phyloP scores from a whole-genome alignment of 768 basidiomycete species.

The Daedaleopsis sinensis region DNA sequence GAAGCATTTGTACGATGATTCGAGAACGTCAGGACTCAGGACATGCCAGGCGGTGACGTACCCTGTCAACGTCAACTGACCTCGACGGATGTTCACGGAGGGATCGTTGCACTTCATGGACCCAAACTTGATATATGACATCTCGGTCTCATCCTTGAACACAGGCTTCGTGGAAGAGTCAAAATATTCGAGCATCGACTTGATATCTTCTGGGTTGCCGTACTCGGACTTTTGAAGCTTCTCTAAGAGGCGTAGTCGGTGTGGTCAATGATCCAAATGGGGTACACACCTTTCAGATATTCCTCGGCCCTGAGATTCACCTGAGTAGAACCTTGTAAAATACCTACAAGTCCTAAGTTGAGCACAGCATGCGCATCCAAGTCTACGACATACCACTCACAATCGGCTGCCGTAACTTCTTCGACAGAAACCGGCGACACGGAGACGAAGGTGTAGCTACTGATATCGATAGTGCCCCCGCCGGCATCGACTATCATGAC shows the following conservation, averaged over 20 bases:
- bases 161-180: slow-evolving; percentile 45
- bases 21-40: no score
- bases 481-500: slow-evolving; percentile 56
- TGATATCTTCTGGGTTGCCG: slow-evolving; percentile 15
- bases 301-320: slow-evolving; percentile 39
- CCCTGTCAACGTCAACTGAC: slow-evolving; percentile 44
- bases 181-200: slow-evolving; percentile 40
- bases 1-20: no score
- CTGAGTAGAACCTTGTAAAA: slow-evolving; percentile 43
- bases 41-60: slow-evolving; percentile 1
- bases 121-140: slow-evolving; percentile 46
- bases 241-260: slow-evolving; percentile 21
- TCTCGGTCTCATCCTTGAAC: slow-evolving; percentile 42
- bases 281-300: slow-evolving; percentile 35
- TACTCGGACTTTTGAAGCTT: slow-evolving; percentile 34
- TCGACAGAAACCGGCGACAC: slow-evolving; percentile 30
- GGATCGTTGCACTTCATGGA: slow-evolving; percentile 42
- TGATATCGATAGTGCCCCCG: slow-evolving; percentile 46
- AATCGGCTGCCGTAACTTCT: slow-evolving; percentile 40
- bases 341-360: slow-evolving; percentile 30
- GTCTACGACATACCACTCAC: slow-evolving; percentile 23
- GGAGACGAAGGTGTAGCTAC: slow-evolving; percentile 34
- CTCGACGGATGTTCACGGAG: slow-evolving; percentile 38
- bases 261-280: background rate
- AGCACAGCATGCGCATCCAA: no score